phyloP scores from a whole-genome alignment of 1,284 basidiomycete species.

The Ceratobasidium sp. region DNA sequence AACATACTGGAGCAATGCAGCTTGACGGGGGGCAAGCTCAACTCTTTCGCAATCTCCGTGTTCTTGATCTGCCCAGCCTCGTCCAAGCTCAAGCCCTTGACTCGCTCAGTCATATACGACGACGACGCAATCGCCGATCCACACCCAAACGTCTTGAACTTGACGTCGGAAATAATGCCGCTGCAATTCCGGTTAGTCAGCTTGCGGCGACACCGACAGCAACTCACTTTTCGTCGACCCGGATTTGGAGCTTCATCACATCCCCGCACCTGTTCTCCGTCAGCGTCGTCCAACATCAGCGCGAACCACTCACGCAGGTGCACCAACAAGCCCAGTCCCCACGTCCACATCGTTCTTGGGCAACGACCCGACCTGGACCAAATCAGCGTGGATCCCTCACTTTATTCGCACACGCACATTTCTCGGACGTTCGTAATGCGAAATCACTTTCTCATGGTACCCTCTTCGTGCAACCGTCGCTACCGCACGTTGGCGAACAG shows the following conservation, averaged over 20 bases:
- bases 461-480: constrained; percentile 75
- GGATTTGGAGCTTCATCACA: constrained; percentile 99
- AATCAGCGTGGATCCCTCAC: constrained; percentile 62
- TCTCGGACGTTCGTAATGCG: constrained; percentile 93
- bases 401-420: constrained; percentile 70
- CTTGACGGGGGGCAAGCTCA: constrained; percentile 96
- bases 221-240: constrained; percentile 79
- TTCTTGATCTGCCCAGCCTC: constrained; percentile 97
- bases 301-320: constrained; percentile 92
- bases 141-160: constrained; percentile 98
- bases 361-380: constrained; percentile 86
- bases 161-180: constrained; percentile 96
- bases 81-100: constrained; percentile 92
- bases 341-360: constrained; percentile 91
- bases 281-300: constrained; percentile 63
- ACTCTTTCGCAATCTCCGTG: constrained; percentile 98
- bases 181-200: constrained; percentile 47
- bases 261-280: constrained; percentile 70
- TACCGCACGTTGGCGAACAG: constrained; percentile 30
- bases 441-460: constrained; percentile 94
- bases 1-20: constrained; percentile 83
- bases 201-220: constrained; percentile 42
- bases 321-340: constrained; percentile 97
- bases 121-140: constrained; percentile 97
- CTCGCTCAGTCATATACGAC: constrained; percentile 97